Evolutionary conservation across 306 rosid genomes (phyloP).

Genomic region (Sphenostylis stenocarpa): DNA sequence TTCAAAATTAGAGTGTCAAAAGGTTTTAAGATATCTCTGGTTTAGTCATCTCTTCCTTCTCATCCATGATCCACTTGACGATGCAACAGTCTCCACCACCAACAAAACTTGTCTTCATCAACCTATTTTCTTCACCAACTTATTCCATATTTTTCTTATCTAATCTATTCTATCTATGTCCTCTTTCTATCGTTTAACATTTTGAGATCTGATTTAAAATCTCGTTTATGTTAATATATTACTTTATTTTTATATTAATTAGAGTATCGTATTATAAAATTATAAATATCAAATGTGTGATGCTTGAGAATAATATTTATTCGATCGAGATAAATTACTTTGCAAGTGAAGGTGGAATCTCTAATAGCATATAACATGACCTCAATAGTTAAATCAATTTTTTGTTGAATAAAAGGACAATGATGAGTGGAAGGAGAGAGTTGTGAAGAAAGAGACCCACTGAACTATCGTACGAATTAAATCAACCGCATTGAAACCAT

Average conservation of each 20-base stretch:
- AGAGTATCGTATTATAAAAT: too few relatives aligned
- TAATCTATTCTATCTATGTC: neutral
- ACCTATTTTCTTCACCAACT: neutral
- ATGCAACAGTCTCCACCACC: conserved; percentile 28
- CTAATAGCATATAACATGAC: neutral
- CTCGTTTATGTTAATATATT: neutral
- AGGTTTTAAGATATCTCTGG: conserved; percentile 18
- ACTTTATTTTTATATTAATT: neutral
- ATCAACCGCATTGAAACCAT: conserved; percentile 4
- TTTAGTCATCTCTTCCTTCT: neutral
- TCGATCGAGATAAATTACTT: too few relatives aligned
- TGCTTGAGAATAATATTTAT: neutral
- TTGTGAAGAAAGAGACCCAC: conserved; percentile 34
- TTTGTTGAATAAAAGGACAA: conserved; percentile 5
- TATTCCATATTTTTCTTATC: neutral
- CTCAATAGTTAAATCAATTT: neutral
- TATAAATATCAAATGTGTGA: neutral
- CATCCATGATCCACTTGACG: conserved; percentile 25
- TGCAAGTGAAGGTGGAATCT: too few relatives aligned
- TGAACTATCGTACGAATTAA: neutral
- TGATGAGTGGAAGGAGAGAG: conserved; percentile 8
- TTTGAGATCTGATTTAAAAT: neutral
- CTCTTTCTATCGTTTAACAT: neutral
- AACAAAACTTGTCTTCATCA: neutral
- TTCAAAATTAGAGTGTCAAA: conserved; percentile 12